A percentile compares a stretch with the other conserved stretches of the same genome.
phyloP scores from a whole-genome alignment of 1,284 basidiomycete species.

The Rhodotorula sp. region DNA sequence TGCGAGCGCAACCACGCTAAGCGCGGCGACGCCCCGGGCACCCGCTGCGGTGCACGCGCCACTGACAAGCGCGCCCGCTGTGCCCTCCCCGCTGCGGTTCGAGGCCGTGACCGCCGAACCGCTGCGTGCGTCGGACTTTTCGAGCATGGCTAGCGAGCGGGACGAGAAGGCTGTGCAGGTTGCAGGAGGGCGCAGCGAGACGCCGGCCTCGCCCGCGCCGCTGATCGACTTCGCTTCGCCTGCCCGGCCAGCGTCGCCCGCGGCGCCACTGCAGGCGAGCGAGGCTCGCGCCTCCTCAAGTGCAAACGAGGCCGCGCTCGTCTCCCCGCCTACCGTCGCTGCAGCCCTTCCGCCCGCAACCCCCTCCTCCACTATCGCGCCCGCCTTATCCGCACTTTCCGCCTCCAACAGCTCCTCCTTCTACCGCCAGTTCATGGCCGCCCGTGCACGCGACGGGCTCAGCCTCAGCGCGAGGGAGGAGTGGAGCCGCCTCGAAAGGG shows the following conservation, averaged over 20 bases:
- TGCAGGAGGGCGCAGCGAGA: not conserved
- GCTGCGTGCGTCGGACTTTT: not conserved
- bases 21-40: not conserved
- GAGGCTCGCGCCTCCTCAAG: no score
- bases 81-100: not conserved
- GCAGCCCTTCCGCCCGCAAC: not conserved
- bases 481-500: conserved; percentile 17
- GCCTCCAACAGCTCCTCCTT: conserved; percentile 13
- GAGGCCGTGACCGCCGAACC: not conserved
- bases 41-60: not conserved
- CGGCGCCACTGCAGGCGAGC: no score
- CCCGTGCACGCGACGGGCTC: conserved; percentile 2
- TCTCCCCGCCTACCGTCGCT: not conserved
- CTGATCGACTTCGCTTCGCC: not conserved
- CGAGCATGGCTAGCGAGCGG: not conserved
- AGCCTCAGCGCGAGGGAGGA: conserved; percentile 16
- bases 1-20: not conserved
- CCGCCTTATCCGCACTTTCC: not conserved
- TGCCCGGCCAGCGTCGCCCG: no score
- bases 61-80: not conserved
- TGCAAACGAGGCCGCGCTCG: not conserved
- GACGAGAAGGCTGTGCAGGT: not conserved
- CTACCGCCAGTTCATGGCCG: conserved; percentile 33
- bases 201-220: not conserved
- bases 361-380: not conserved